Conservation (phyloP, 2,329 filamentous ascomycete genomes). For the Cadophora sp. region DNA sequence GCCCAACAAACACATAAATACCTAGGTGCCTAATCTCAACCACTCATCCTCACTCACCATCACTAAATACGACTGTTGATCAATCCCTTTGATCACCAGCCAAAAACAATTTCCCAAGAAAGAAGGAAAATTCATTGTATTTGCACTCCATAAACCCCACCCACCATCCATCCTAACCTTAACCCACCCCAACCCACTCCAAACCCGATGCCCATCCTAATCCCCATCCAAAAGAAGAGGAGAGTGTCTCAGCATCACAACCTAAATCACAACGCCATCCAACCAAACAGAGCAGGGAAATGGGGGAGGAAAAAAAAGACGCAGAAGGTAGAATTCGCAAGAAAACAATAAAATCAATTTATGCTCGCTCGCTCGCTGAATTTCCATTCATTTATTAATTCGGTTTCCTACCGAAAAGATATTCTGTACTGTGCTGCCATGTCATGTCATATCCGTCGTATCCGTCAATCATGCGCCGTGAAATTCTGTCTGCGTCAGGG, state of each 20-base stretch:
- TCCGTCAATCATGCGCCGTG: constrained; percentile 15
- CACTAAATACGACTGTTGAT: too few relatives aligned
- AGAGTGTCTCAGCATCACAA: not conserved
- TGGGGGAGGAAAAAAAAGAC: not conserved
- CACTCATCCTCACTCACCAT: too few relatives aligned
- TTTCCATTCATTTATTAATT: not conserved
- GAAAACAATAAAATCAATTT: not conserved
- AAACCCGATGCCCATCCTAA: not conserved
- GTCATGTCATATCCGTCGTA: constrained; percentile 4
- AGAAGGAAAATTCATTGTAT: not conserved
- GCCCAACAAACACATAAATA: too few relatives aligned
- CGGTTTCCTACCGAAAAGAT: too few relatives aligned
- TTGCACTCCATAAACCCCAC: not conserved
- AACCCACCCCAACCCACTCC: not conserved
- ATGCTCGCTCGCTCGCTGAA: constrained; percentile 8
- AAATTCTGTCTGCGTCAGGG: not conserved
- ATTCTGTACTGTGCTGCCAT: not conserved
- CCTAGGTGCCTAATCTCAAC: too few relatives aligned
- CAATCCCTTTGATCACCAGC: not conserved
- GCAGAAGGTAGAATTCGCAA: not conserved
- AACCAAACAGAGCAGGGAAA: not conserved
- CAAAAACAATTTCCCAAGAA: not conserved
- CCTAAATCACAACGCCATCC: constrained; percentile 6
- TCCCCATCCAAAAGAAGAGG: not conserved
- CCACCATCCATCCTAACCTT: not conserved